Conservation (phyloP, 345 rosid genomes). For the Leavenworthia alabamica region DNA sequence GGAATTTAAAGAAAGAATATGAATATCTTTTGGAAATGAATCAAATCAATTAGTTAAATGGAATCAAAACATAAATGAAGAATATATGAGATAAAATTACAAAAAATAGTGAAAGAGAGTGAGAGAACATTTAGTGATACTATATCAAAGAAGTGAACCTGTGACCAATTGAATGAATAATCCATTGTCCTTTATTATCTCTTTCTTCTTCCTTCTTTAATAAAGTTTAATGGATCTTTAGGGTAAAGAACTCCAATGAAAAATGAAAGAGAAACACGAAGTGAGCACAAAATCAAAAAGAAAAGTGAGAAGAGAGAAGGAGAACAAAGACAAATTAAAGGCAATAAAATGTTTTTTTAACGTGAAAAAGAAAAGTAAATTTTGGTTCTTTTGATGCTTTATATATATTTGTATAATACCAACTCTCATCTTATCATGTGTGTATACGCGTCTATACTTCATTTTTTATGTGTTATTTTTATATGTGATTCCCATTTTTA, state of each 20-base stretch:
- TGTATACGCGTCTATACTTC: slow-evolving; percentile 6
- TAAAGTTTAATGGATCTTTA: slow-evolving; percentile 64
- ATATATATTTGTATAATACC: slow-evolving; percentile 25
- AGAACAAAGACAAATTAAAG: slow-evolving; percentile 27
- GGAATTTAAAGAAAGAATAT: slow-evolving; percentile 36
- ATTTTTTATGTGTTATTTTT: slow-evolving; percentile 8
- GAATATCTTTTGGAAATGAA: slow-evolving; percentile 47
- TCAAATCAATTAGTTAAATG: slow-evolving; percentile 27
- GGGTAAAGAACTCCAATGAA: slow-evolving; percentile 30
- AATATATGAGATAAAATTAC: no score
- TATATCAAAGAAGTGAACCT: slow-evolving; percentile 39
- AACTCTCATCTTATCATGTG: slow-evolving; percentile 24
- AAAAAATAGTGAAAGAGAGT: not conserved
- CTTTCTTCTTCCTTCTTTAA: slow-evolving; percentile 37
- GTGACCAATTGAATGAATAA: slow-evolving; percentile 77
- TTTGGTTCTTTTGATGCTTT: slow-evolving; percentile 27
- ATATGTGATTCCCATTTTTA: slow-evolving; percentile 43
- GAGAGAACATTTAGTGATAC: no score
- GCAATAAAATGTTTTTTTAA: slow-evolving; percentile 16
- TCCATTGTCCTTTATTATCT: slow-evolving; percentile 44
- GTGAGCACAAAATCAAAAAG: slow-evolving; percentile 29
- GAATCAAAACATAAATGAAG: slow-evolving; percentile 19
- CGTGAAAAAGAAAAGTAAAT: slow-evolving; percentile 18
- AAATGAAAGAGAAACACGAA: no score
- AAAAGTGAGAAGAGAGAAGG: slow-evolving; percentile 30